Evolutionary conservation across 345 rosid genomes (phyloP), one percentile per base, ranked within the genome.

Genomic region (Hirschfeldia incana): DNA sequence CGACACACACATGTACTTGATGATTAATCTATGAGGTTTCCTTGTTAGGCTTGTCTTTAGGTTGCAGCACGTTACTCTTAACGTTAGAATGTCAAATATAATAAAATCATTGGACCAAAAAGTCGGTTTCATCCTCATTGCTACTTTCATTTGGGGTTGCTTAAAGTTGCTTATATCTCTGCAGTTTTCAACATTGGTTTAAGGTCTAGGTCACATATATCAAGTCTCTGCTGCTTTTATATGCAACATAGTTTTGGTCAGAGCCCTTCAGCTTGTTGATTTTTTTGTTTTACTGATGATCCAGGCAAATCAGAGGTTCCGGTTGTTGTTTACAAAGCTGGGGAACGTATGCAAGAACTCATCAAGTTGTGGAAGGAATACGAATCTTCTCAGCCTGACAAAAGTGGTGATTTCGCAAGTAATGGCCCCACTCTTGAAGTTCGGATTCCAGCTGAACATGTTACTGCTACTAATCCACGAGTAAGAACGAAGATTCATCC

Each of bases 271-370:
- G 51, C 32, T 32, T 46, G 70, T 74, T 63, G 55, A 72, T 68
- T 59, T 34, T 68, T 59, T 68, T 16, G 74, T 55, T 63, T 6
- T 82, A 72, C 78, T 88, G 84, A 69, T 29, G 79, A 64, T 87
- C 70, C 87, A 95, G 97, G 97, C 51, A 93, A 96, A 87, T 65
- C 95, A 44, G 99, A 96, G 87, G 84, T 90, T 69, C 83, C 92
- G 39, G 78, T 87, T 67, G 92, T 95, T 81, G 87, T 90, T 82
- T 96, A 96, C 78, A 96, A 96, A 87, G 98, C 89, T 78, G 97
- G 99, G 39, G 99, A 93, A 87, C 92, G 98, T 83, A 92, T 90
- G 98, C 98, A 90, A 92, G 97, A 93, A 72, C 84, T 96, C 75
- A 84, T 96, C 82, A 93, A 90, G 86, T 67, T 96, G 77, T 96